These are phyloP conservation scores for Iodosphaeria phyllophila DNA, from an alignment of 2,329 filamentous ascomycete genomes.

Conservation along the genomic window DNA sequence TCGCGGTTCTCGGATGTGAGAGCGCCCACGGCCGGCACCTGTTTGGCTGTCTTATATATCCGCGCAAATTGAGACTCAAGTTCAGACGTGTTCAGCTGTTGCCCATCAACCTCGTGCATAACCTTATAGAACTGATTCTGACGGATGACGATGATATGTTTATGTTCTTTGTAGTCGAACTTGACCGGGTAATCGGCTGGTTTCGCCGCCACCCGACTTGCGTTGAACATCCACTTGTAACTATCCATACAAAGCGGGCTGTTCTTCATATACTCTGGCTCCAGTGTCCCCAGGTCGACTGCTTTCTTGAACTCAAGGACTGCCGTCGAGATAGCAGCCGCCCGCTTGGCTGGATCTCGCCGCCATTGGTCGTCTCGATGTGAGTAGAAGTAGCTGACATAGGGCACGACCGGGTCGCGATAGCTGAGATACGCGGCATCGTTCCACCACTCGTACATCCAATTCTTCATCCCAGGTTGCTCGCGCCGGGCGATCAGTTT, in stretches of 20 bases:
- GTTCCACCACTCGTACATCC: conserved; percentile 98
- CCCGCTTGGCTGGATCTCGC: conserved; percentile 77
- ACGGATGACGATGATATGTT: conserved; percentile 76
- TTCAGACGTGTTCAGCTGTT: conserved; percentile 75
- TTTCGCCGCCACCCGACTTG: conserved; percentile 64
- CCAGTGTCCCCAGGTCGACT: conserved; percentile 64
- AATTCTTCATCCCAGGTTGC: conserved; percentile 72
- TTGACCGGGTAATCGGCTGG: conserved; percentile 72
- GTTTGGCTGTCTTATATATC: conserved; percentile 61
- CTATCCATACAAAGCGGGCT: conserved; percentile 96
- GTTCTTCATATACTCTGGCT: conserved; percentile 98
- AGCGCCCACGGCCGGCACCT: conserved; percentile 56
- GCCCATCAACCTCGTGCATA: conserved; percentile 58
- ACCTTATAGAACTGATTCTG: conserved; percentile 99
- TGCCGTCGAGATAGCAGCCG: conserved; percentile 73
- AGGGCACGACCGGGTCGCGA: conserved; percentile 89
- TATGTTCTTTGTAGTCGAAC: conserved; percentile 54
- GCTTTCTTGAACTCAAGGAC: conserved; percentile 87
- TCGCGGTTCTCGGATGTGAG: conserved; percentile 89
- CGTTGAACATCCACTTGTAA: conserved; percentile 99
- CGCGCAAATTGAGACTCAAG: conserved; percentile 76
- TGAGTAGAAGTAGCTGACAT: conserved; percentile 99
- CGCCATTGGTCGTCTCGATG: conserved; percentile 83
- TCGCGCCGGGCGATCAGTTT: conserved; percentile 64
- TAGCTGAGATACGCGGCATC: conserved; percentile 81